Percentiles rank a stretch among this genome's conserved stretches.
These are phyloP conservation scores for Hyphopichia khmerensis DNA, from an alignment of 1,139 yeast species.

Conservation along the genomic window DNA sequence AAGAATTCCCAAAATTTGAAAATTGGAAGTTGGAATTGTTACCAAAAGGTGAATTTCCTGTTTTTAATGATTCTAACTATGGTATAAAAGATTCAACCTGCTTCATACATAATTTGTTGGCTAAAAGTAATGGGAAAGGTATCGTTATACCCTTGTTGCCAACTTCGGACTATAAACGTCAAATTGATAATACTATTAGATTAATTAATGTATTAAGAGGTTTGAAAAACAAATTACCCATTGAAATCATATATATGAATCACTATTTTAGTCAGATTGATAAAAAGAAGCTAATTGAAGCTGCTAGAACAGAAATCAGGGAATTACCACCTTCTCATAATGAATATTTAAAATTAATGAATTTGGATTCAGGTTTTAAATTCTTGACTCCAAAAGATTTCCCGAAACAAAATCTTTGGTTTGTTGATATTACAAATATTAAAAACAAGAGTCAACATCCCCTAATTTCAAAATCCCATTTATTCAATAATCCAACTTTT, in stretches of 20 bases:
- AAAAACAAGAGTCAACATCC: slow-evolving; percentile 15
- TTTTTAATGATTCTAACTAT: slow-evolving; percentile 5
- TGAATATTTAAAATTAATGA: slow-evolving; percentile 5
- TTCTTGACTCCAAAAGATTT: slow-evolving; percentile 11
- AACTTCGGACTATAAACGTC: slow-evolving; percentile 11
- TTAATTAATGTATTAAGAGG: slow-evolving; percentile 27
- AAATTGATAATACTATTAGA: slow-evolving; percentile 18
- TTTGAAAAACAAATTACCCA: slow-evolving; percentile 27
- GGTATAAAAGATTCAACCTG: slow-evolving; percentile 9
- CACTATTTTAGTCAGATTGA: slow-evolving; percentile 15
- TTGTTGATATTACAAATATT: slow-evolving; percentile 22
- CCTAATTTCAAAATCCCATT: slow-evolving; percentile 9
- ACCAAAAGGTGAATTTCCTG: slow-evolving; percentile 11
- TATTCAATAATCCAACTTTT: slow-evolving; percentile 17
- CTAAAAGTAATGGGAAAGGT: slow-evolving; percentile 27
- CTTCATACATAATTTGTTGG: slow-evolving; percentile 12
- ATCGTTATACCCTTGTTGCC: slow-evolving; percentile 33
- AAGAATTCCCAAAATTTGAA: slow-evolving; percentile 14
- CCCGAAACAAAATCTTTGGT: slow-evolving; percentile 29
- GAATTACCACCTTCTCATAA: slow-evolving; percentile 12
- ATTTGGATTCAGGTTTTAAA: background rate
- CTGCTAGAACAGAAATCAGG: slow-evolving; percentile 19
- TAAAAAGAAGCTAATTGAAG: slow-evolving; percentile 15
- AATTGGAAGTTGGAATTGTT: slow-evolving; percentile 16
- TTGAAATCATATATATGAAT: slow-evolving; percentile 23